phyloP scores from a whole-genome alignment of 176 grass and related monocot species.

The Triticum urartu region DNA sequence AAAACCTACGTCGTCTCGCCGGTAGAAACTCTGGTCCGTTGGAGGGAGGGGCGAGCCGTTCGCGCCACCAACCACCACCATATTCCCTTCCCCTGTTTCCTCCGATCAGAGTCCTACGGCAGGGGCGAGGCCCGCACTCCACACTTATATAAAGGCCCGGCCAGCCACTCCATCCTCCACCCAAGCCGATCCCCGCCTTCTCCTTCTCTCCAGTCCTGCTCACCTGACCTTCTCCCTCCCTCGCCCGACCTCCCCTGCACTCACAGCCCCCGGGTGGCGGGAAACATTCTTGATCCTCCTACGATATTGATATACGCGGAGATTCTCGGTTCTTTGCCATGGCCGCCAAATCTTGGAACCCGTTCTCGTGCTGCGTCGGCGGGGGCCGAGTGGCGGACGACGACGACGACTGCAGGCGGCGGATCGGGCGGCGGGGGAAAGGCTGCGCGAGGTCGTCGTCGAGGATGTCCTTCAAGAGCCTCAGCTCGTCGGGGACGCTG shows the following conservation, averaged over 20 bases:
- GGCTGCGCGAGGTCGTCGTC: slow-evolving; percentile 43
- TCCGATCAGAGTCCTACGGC: slow-evolving; percentile 2
- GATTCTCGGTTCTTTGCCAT: background rate
- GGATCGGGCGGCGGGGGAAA: slow-evolving; percentile 22
- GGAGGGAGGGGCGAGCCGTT: no score
- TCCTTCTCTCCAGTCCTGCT: background rate
- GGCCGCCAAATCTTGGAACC: background rate
- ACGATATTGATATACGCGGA: background rate
- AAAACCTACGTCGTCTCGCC: background rate
- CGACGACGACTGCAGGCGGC: background rate
- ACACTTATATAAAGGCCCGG: slow-evolving; percentile 32
- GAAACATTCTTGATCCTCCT: background rate
- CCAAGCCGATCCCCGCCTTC: background rate
- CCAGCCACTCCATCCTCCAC: background rate
- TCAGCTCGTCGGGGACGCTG: slow-evolving; percentile 61
- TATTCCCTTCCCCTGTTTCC: slow-evolving; percentile 22
- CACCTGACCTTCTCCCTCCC: background rate
- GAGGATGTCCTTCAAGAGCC: slow-evolving; percentile 64
- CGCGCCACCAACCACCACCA: background rate
- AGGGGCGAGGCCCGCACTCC: background rate
- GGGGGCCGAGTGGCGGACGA: background rate
- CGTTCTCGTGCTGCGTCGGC: slow-evolving; percentile 34
- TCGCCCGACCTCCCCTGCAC: background rate
- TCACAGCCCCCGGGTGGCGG: background rate
- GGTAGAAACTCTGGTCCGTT: background rate